Evolutionary conservation across 805 yeast species (phyloP).

Genomic region (Cyberlindnera maclurae): DNA sequence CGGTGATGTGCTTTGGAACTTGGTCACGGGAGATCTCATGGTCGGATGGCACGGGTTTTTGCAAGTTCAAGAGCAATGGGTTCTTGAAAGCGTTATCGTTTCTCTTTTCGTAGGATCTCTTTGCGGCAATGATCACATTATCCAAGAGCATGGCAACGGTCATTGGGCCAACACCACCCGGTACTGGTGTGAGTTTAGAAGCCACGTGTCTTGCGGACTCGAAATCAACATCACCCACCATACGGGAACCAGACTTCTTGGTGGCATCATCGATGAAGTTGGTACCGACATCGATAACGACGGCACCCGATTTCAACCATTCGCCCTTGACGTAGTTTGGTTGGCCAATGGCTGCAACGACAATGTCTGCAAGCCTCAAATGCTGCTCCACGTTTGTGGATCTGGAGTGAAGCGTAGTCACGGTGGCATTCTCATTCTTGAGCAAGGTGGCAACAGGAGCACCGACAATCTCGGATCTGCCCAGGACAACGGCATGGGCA

Average conservation of each 20-base stretch:
- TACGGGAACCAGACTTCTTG: constrained; percentile 68
- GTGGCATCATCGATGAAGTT: constrained; percentile 74
- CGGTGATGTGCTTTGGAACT: constrained; percentile 72
- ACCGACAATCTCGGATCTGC: constrained; percentile 95
- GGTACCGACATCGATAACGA: constrained; percentile 92
- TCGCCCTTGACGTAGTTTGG: constrained; percentile 82
- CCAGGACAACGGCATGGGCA: constrained; percentile 82
- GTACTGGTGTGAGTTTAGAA: constrained; percentile 84
- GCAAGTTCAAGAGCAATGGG: constrained; percentile 48
- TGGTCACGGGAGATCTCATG: constrained; percentile 85
- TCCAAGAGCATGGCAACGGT: constrained; percentile 92
- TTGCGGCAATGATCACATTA: constrained; percentile 77
- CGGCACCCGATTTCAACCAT: constrained; percentile 78
- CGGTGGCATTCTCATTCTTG: constrained; percentile 72
- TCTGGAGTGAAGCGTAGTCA: constrained; percentile 76
- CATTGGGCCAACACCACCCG: constrained; percentile 99
- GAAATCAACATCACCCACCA: constrained; percentile 95
- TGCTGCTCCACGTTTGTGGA: constrained; percentile 52
- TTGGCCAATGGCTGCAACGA: constrained; percentile 87
- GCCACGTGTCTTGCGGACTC: constrained; percentile 58
- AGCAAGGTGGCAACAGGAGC: constrained; percentile 84
- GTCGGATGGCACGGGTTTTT: constrained; percentile 82
- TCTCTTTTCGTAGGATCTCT: constrained; percentile 40
- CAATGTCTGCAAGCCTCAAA: constrained; percentile 71
- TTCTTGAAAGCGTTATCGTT: constrained; percentile 41